Evolutionary conservation across 129 eudicot genomes (phyloP), one percentile per base, ranked within the genome.

Genomic region (Deinandra increscens): DNA sequence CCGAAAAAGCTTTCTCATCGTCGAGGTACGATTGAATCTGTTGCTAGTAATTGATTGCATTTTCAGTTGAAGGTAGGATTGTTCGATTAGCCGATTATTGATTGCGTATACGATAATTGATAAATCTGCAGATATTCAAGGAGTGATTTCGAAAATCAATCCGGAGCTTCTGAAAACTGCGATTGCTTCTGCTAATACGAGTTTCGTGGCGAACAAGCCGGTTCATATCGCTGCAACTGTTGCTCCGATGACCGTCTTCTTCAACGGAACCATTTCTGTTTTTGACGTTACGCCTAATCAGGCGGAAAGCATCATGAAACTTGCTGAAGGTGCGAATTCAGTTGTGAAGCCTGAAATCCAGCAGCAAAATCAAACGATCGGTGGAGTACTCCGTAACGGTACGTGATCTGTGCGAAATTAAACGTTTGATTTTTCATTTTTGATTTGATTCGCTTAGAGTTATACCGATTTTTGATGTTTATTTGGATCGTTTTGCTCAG

Each of bases 231-330:
- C 15, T 54, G 61, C 33, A 39, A 23, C 39, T 26, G 74, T 69
- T 33, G 81, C 89, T 80, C 91, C 88, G 0, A 26, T 88, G 83
- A 88, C 95, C 0, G 78, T 88, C 50, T 88, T 88, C 78, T 88
- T 80, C 76, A 85, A 87, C n/a, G 95, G 95, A 71, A 76, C 49
- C 38, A 84, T 87, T 46, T 18, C 84, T 0, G 87, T 84, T 18
- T 88, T 79, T 22, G 71, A 88, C 11, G 84, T 85, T 29, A 74
- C 88, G 12, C 71, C 66, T 3, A 39, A 56, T 45, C 44, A 75
- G 70, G 90, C 86, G 49, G 82, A 87, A 43, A 62, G 38, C 9
- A 75, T 87, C 14, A 49, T 87, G 55, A 84, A 80, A 45, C 38
- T 84, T 60, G 89, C 88, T 15, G 69, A 73, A 34, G 79, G 77